Percentiles rank a stretch among this genome's conserved stretches.
phyloP scores from a whole-genome alignment of 2,329 filamentous ascomycete species.

The Colletotrichum eremochloae region DNA sequence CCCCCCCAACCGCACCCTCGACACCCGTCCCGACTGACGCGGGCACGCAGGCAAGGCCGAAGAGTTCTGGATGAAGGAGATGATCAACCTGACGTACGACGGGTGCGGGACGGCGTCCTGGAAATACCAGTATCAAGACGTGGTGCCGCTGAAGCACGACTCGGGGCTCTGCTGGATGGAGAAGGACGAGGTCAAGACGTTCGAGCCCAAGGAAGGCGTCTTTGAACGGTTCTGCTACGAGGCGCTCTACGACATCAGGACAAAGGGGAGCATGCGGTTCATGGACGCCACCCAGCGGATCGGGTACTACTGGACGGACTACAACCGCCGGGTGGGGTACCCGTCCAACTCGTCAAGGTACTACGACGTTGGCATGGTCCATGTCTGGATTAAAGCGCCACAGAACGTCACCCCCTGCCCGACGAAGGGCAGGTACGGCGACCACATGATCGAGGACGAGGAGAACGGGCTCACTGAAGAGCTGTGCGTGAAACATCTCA shows the following conservation, averaged over 20 bases:
- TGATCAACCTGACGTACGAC: constrained; percentile 1
- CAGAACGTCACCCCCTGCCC: constrained; percentile 7
- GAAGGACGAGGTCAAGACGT: constrained; percentile 14
- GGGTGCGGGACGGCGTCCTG: constrained; percentile 26
- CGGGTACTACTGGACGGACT: constrained; percentile 33
- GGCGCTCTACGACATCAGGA: neutral
- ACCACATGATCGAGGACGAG: constrained; percentile 5
- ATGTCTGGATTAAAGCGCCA: constrained; percentile 29
- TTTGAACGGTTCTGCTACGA: constrained; percentile 18
- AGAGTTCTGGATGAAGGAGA: constrained; percentile 33
- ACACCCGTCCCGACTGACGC: too few species aligned
- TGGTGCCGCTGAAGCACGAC: constrained; percentile 8
- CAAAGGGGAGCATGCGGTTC: neutral
- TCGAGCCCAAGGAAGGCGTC: neutral
- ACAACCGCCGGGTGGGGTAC: constrained; percentile 17
- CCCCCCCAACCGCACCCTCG: neutral
- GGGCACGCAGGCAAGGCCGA: constrained; percentile 8
- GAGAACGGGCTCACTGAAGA: neutral
- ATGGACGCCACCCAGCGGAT: neutral
- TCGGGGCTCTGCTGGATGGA: constrained; percentile 27
- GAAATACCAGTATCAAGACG: constrained; percentile 1
- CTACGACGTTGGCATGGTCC: constrained; percentile 24
- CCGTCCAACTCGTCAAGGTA: neutral
- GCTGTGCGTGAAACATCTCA: constrained; percentile 8
- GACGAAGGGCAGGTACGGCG: neutral